A percentile compares a stretch with the other conserved stretches of the same genome.
Evolutionary conservation across 148 eudicot genomes (phyloP).

Genomic region (Suaeda aralocaspica): DNA sequence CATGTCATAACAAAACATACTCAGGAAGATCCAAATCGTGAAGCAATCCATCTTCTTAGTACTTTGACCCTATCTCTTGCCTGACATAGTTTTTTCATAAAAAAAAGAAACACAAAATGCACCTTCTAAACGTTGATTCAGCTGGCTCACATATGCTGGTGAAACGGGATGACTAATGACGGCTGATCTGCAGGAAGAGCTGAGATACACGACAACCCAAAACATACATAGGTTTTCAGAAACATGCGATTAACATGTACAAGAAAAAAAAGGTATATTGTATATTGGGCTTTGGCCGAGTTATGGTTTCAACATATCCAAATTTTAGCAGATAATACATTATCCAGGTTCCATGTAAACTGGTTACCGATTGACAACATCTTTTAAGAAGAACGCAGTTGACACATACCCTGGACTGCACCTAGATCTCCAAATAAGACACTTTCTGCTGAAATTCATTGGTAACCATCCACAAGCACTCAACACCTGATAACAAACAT

Average conservation of each 20-base stretch:
- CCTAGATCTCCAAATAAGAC: slow-evolving; percentile 82
- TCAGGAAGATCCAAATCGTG: not conserved
- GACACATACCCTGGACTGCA: slow-evolving; percentile 68
- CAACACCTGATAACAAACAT: slow-evolving; percentile 48
- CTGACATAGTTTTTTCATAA: not conserved
- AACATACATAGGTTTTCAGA: slow-evolving; percentile 4
- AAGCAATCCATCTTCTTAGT: not conserved
- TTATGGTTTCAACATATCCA: too few species aligned
- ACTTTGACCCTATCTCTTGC: not conserved
- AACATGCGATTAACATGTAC: not conserved
- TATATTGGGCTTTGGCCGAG: too few species aligned
- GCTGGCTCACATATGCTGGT: slow-evolving; percentile 78
- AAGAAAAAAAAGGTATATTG: too few species aligned
- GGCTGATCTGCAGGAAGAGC: slow-evolving; percentile 73
- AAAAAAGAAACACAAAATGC: slow-evolving; percentile 19
- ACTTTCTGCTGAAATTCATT: slow-evolving; percentile 97
- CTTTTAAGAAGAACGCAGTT: not conserved
- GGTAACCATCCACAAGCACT: slow-evolving; percentile 95
- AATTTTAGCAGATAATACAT: too few species aligned
- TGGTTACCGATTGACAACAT: slow-evolving; percentile 1
- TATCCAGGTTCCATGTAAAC: not conserved
- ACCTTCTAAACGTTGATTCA: slow-evolving; percentile 78
- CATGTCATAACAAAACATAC: not conserved
- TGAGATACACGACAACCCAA: slow-evolving; percentile 28
- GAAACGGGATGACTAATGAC: slow-evolving; percentile 88